A percentile compares a stretch with the other conserved stretches of the same genome.
phyloP scores from a whole-genome alignment of 2,329 filamentous ascomycete species.

The Calonectria ilicicola region DNA sequence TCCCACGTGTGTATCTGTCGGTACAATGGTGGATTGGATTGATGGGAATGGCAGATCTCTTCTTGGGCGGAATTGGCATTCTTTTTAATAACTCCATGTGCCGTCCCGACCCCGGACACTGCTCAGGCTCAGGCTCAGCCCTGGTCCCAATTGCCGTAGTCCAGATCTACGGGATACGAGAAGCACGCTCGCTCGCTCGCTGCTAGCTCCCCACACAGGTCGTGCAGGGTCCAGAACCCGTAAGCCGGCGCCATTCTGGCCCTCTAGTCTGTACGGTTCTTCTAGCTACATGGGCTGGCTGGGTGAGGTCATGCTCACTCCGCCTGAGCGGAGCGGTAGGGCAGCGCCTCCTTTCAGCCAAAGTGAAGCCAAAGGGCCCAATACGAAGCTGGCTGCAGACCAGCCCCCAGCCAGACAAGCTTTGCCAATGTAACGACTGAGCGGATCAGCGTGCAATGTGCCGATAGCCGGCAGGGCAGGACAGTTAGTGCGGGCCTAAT shows the following conservation, averaged over 20 bases:
- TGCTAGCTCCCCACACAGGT: neutral
- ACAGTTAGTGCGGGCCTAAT: neutral
- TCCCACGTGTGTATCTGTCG: neutral
- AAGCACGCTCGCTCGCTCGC: neutral
- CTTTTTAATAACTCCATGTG: conserved; percentile 4
- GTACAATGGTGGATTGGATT: neutral
- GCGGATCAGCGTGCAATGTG: neutral
- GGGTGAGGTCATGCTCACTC: neutral
- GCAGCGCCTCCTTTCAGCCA: neutral
- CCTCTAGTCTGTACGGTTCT: neutral
- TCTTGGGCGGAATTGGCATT: neutral
- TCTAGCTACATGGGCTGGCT: neutral
- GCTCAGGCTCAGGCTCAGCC: too few relatives aligned
- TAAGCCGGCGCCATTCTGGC: conserved; percentile 13
- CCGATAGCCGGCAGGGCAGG: neutral
- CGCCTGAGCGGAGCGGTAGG: neutral
- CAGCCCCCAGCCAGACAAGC: neutral
- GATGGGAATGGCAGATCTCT: neutral
- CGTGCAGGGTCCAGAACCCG: neutral
- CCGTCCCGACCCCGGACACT: neutral
- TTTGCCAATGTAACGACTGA: neutral
- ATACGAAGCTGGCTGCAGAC: neutral
- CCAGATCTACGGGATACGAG: conserved; percentile 20
- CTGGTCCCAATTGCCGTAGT: neutral
- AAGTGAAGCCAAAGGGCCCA: neutral